Base-by-base conservation (phyloP, 2,329 filamentous ascomycete genomes). In the Fusarium sulawesiense region DNA sequence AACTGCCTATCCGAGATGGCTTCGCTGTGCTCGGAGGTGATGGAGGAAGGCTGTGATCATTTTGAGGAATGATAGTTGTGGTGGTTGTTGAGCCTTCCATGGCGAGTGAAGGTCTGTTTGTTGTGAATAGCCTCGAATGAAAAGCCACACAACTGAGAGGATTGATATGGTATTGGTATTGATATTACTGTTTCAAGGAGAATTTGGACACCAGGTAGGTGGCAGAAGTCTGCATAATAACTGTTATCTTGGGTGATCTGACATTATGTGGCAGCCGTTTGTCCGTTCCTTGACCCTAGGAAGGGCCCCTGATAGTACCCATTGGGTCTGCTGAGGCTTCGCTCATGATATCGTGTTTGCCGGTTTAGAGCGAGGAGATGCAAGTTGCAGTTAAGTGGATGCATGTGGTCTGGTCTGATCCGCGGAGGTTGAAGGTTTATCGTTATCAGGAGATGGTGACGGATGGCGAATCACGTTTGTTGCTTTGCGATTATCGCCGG, bases 11-110 rank as follows among this genome's bases (percentile, higher is more conserved):
- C 49, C 78, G 75, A 40, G 80, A 82, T 41, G 67, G 74, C 53
- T 78, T 81, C 29, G 78, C 79, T 42, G 81, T 83, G 27, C 76
- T 74, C 34, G 82, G 79, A 2, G 82, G 82, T 18, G 78, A 81
- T 6, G 82, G 81, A 7, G 82, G 82, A 14, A 81, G 75, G 30
- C 61, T 50, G 16, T 64, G 68, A 45, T 44, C 46, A 42, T 57
- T 42, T 27, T 48, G 47, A 27, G 68, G 41, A 29, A 55, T 21
- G 25, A 53, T 53, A 21, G 21, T 37, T 37, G 56, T 54, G 64
- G 63, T 73, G 60, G 59, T 73, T 46, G 66, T 56, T 54, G 71
- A 66, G 51, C 60, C 37, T 51, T 73, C 65, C 75, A 76, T 76
- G 8, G 23, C 49, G 34, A 54, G 45, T 46, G 23, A 47, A 45